These are phyloP conservation scores for Aspergillus cristatus DNA, from an alignment of 495 filamentous ascomycete genomes.

Conservation along the genomic window DNA sequence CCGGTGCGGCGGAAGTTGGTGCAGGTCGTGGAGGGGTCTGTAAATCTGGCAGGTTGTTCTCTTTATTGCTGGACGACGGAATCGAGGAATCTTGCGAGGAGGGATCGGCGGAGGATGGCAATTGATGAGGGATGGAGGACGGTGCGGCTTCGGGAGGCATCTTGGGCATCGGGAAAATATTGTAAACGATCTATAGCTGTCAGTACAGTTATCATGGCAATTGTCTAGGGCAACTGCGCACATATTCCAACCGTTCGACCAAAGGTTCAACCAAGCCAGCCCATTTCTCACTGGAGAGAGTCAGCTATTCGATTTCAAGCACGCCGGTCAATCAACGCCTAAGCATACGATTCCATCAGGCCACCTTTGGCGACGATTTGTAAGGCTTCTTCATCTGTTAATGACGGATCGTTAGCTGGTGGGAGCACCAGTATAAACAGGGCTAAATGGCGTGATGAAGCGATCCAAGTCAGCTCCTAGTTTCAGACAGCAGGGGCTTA, in stretches of 20 bases:
- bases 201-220: no score
- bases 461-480: no score
- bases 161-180: conserved; percentile 42
- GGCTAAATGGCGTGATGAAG: neutral
- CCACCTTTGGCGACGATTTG: conserved; percentile 54
- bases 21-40: conserved; percentile 24
- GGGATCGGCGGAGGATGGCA: conserved; percentile 17
- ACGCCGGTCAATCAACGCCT: neutral
- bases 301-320: conserved; percentile 15
- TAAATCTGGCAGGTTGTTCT: conserved; percentile 39
- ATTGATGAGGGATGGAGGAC: conserved; percentile 12
- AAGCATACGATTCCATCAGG: conserved; percentile 57
- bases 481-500: conserved; percentile 10
- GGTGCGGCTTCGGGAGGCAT: conserved; percentile 21
- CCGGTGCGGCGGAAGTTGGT: conserved; percentile 20
- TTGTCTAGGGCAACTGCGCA: conserved; percentile 15
- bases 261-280: conserved; percentile 40
- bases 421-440: neutral
- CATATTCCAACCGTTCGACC: conserved; percentile 44
- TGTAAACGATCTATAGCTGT: conserved; percentile 38
- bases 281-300: conserved; percentile 43
- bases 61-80: conserved; percentile 38
- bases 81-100: conserved; percentile 24
- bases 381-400: conserved; percentile 53
- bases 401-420: neutral